These are phyloP conservation scores for Leptomonas seymouri DNA, from an alignment of 208 protist species.

Conservation along the genomic window DNA sequence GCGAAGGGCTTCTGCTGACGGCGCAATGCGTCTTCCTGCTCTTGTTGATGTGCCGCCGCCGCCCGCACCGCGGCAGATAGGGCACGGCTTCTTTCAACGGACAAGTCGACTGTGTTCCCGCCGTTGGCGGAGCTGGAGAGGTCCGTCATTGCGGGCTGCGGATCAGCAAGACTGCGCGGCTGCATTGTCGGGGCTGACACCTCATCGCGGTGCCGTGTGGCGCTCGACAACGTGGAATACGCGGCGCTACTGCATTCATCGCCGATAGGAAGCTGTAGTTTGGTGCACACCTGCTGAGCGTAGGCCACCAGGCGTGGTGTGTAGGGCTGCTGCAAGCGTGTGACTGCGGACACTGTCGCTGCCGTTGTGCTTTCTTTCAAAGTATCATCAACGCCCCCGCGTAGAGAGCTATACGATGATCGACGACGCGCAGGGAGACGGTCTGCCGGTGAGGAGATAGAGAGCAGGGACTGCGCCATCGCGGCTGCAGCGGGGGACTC, in stretches of 20 bases:
- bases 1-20: not conserved
- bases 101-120: not conserved
- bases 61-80: conserved; percentile 18
- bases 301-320: not conserved
- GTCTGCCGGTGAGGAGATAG: too few species aligned
- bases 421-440: too few species aligned
- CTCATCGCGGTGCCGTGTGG: conserved; percentile 1
- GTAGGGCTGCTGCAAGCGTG: not conserved
- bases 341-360: not conserved
- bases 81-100: conserved; percentile 13
- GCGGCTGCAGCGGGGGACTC: not conserved
- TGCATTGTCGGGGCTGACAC: conserved; percentile 1
- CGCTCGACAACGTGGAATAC: not conserved
- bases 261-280: not conserved
- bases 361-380: too few species aligned
- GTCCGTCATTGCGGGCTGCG: not conserved
- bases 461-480: not conserved
- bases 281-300: not conserved
- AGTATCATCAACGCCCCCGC: too few species aligned
- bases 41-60: conserved; percentile 6
- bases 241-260: not conserved
- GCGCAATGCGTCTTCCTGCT: conserved; percentile 3
- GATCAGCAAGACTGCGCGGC: conserved; percentile 8
- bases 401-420: too few species aligned
- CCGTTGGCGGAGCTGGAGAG: not conserved